These are phyloP conservation scores for Diaporthe longicolla DNA, from an alignment of 2,329 filamentous ascomycete genomes.

Conservation along the genomic window DNA sequence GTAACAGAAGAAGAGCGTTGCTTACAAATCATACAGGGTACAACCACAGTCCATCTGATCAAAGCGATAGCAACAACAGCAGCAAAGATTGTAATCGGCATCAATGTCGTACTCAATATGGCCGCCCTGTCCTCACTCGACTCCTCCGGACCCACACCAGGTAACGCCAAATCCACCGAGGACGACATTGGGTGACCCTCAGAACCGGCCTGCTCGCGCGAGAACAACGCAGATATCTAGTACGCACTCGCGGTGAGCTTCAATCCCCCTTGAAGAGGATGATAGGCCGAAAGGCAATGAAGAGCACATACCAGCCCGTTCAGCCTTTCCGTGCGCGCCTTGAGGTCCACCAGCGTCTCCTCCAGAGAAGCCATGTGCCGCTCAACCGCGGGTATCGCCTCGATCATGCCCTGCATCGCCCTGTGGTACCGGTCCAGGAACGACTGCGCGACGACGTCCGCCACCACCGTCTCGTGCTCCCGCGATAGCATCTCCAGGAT, in stretches of 20 bases:
- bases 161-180: constrained; percentile 8
- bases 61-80: constrained; percentile 47
- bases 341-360: constrained; percentile 47
- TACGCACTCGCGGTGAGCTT: constrained; percentile 37
- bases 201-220: constrained; percentile 46
- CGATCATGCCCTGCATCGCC: constrained; percentile 44
- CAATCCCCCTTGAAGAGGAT: constrained; percentile 39
- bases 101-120: constrained; percentile 47
- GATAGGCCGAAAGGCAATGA: constrained; percentile 26
- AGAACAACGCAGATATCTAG: constrained; percentile 47
- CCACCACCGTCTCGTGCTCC: constrained; percentile 37
- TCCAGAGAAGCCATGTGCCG: constrained; percentile 45
- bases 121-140: constrained; percentile 47
- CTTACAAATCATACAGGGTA: constrained; percentile 20
- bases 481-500: constrained; percentile 44
- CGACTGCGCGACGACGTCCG: constrained; percentile 24
- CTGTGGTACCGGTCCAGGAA: constrained; percentile 39
- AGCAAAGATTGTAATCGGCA: constrained; percentile 49
- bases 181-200: constrained; percentile 43
- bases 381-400: constrained; percentile 46
- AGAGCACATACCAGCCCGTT: constrained; percentile 46
- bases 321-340: constrained; percentile 47
- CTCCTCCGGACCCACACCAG: constrained; percentile 1
- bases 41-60: constrained; percentile 38
- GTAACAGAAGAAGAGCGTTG: too few relatives aligned